Base-by-base conservation (phyloP, 1,284 basidiomycete genomes). In the Coniferiporia weirii region DNA sequence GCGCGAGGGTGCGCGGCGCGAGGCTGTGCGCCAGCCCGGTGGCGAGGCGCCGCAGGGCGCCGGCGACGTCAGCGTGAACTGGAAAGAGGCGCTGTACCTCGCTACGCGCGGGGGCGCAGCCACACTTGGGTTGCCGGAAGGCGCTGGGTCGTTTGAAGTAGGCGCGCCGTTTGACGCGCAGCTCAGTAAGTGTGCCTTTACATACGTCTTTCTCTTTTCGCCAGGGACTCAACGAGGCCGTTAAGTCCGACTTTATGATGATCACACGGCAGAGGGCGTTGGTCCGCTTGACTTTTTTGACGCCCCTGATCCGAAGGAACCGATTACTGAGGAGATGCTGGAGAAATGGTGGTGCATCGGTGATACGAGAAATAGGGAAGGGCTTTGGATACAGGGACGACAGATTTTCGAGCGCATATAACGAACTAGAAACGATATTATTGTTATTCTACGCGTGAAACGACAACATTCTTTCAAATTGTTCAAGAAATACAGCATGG, bases 261-360 rank as follows among this genome's bases (percentile, higher is more conserved):
- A 67, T 1, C 60, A 53, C 0, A 70, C 62, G 2, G 67, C 71
- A 10, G 48, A 62, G 4, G 86, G 85, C 3, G 69, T 84, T 1
- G 88, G 89, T 0, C 72, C 77, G 3, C 74, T 92, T 4, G 89
- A 91, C 66, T 83, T 90, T 65, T 85, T 93, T 64, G 82, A 82
- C 59, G 66, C 72, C n/a, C 70, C 72, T 19, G 56, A 57, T 27
- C 59, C 64, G 51, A 56, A 63, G 44, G 8, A 54, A 22, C 69
- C 57, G 3, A 68, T 81, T 45, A 76, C 77, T 35, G 67, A 76
- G 54, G 85, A 87, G 55, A 75, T 82, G 69, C 66, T 93, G 27
- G 92, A 93, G 70, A 91, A 89, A 67, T 94, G 92, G 92, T 94
- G 91, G 90, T 91, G 88, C 65, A 69, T 87, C 47, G 91, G 92